Evolutionary conservation across 352 stramenopile species (phyloP), one percentile per base, ranked within the genome.

Genomic region (Peronospora farinosa): DNA sequence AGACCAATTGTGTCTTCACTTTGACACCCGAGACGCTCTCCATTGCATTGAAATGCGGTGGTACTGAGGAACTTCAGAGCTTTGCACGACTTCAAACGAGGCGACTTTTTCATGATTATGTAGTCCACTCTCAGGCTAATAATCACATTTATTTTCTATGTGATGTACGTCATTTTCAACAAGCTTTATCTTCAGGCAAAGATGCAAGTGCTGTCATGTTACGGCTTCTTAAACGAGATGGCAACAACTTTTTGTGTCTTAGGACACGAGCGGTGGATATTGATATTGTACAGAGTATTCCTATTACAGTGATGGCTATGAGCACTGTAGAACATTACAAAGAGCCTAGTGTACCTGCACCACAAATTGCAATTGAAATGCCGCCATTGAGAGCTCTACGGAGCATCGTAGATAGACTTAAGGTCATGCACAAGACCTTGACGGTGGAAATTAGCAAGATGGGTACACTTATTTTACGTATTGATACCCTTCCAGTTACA

Each of bases 221-320:
- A 54, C 81, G 81, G 9, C 64, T 92, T 47, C 74, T 92, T 44
- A 90, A 90, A 56, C 78, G 81, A 40, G 76, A 86, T 55, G 77
- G 72, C 43, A 57, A 54, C 50, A 88, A 81, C 41, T 88, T 86
- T 45, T 59, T 92, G 31, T 89, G 78, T 43, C 51, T 92, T 6
- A 67, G 79, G 31, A 88, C 77, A 0, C 57, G 78, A 13, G 79
- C 81, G 0, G 77, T 92, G 25, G 81, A 92, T 54, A 85, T 92
- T 37, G 78, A 92, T 52, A 90, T 92, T 35, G 71, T 89, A 32
- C 81, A 92, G 63, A 92, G 78, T 48, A 80, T 92, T 35, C 81
- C 81, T 16, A 88, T 92, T 51, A 63, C 85, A 28, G 76, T 92
- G 54, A 43, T 92, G 44, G 65, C 81, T 12, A 88, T 90, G 74